Evolutionary conservation across 768 basidiomycete species (phyloP).

Genomic region (Inosperma sp.): DNA sequence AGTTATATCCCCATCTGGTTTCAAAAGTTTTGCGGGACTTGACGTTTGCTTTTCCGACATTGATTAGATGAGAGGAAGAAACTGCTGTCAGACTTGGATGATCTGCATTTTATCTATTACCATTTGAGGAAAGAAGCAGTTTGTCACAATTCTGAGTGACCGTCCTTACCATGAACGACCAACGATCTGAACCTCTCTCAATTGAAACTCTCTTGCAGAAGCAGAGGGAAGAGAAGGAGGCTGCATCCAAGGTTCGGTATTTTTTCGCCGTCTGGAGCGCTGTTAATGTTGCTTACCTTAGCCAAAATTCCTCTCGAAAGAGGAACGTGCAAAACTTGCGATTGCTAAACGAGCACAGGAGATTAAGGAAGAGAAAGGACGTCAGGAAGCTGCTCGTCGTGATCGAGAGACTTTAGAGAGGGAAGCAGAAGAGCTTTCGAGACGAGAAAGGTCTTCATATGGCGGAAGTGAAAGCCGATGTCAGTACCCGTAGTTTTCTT

Average conservation of each 20-base stretch:
- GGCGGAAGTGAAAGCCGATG: constrained; percentile 41
- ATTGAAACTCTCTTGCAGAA: constrained; percentile 84
- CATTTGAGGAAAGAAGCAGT: neutral
- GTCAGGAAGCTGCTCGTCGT: constrained; percentile 52
- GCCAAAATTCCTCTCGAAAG: constrained; percentile 94
- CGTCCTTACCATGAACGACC: constrained; percentile 40
- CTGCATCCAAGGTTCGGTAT: constrained; percentile 73
- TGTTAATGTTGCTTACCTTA: constrained; percentile 28
- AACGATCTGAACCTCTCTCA: constrained; percentile 69
- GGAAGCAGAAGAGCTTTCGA: constrained; percentile 64
- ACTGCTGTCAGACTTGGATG: no score
- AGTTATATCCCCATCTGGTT: neutral
- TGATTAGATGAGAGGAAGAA: no score
- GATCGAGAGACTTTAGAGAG: constrained; percentile 72
- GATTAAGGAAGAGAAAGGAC: constrained; percentile 65
- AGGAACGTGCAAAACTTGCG: constrained; percentile 84
- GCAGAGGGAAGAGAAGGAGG: constrained; percentile 86
- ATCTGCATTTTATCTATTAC: neutral
- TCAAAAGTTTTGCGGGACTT: neutral
- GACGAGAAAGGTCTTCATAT: constrained; percentile 43
- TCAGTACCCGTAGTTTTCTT: constrained; percentile 27
- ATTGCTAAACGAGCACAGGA: constrained; percentile 84
- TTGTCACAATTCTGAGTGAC: constrained; percentile 1
- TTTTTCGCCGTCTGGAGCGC: neutral
- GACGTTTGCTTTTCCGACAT: neutral